Evolutionary conservation across 1,284 basidiomycete genomes (phyloP), one percentile per base, ranked within the genome.

Genomic region (Boletus albobrunnescens): DNA sequence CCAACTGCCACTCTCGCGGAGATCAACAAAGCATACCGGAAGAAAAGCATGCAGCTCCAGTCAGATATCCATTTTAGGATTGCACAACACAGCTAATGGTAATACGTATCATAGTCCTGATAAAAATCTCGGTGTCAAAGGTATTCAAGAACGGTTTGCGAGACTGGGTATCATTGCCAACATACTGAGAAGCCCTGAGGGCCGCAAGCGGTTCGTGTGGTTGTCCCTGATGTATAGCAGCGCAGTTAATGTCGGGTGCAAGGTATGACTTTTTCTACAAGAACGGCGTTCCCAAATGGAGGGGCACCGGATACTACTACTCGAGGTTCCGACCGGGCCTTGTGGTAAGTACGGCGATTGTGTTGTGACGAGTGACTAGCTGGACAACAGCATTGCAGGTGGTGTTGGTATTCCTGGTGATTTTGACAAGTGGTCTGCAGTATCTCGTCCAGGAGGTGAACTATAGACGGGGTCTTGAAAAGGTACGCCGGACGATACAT

Each of bases 211-310:
- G 80, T 91, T 67, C 49, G 82, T 75, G 40, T 61, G 22, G 16
- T 41, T 4, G 17, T 37, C 27, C 14, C 22, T 10, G 20, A 36
- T 44, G 39, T 16, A 31, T 24, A 7, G 17, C 16, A 43, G 32
- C 10, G 22, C 16, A 32, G 9, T 23, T 60, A 5, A 59, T 40
- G 23, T 35, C 23, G 30, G 16, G 28, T 17, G 19, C 33, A 50
- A 87, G 87, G 54, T 92, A 92, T 56, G 87, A 94, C 68, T 91
- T 91, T 70, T 94, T 93, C 74, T 87, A 87, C 72, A 91, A 91
- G 68, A 91, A 92, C 52, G 91, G 91, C 30, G 91, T 94, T 5
- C 91, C 91, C 0, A 87, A 77, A 61, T 94, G 91, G 91, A 76
- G 90, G 58, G 91, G 86, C 13, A 90, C 84, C 20, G 83, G 82